Conservation (phyloP, 495 filamentous ascomycete species). For the Talaromyces trachyspermus region DNA sequence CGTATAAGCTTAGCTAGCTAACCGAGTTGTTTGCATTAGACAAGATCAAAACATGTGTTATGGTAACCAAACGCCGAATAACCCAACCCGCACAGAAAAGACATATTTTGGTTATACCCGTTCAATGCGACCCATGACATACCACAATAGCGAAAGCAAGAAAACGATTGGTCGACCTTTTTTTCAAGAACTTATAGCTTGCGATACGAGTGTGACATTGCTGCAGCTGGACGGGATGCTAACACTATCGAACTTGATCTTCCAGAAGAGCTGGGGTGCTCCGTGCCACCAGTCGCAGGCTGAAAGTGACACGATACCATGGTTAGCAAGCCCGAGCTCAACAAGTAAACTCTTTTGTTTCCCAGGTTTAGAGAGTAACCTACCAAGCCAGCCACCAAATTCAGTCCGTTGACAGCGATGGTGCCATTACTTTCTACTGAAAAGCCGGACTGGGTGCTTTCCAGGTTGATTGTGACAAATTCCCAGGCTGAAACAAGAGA, state of each 20-base stretch:
- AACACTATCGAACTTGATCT: conserved; percentile 23
- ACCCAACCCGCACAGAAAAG: too few species aligned
- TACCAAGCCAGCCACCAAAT: conserved; percentile 49
- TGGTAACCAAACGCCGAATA: too few species aligned
- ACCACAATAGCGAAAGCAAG: too few species aligned
- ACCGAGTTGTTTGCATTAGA: too few species aligned
- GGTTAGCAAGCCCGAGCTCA: too few species aligned
- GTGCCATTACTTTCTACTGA: conserved; percentile 24
- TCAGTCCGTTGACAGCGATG: conserved; percentile 32
- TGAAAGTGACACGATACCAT: conserved; percentile 16
- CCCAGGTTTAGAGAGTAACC: conserved; percentile 15
- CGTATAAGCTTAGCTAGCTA: too few species aligned
- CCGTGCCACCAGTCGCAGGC: conserved; percentile 51
- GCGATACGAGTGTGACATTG: conserved; percentile 25
- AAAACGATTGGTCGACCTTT: too few species aligned
- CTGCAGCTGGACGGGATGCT: conserved; percentile 34
- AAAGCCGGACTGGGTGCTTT: conserved; percentile 29
- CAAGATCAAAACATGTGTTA: too few species aligned
- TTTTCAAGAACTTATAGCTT: conserved; percentile 2
- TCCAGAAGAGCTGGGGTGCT: conserved; percentile 47
- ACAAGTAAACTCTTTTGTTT: conserved; percentile 4
- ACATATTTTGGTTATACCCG: too few species aligned
- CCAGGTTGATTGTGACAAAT: conserved; percentile 34
- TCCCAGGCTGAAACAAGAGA: conserved; percentile 30
- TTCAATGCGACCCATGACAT: too few species aligned